A percentile compares a stretch with the other conserved stretches of the same genome.
Conservation (phyloP, 768 basidiomycete genomes). For the Rhodotorula paludigena region DNA sequence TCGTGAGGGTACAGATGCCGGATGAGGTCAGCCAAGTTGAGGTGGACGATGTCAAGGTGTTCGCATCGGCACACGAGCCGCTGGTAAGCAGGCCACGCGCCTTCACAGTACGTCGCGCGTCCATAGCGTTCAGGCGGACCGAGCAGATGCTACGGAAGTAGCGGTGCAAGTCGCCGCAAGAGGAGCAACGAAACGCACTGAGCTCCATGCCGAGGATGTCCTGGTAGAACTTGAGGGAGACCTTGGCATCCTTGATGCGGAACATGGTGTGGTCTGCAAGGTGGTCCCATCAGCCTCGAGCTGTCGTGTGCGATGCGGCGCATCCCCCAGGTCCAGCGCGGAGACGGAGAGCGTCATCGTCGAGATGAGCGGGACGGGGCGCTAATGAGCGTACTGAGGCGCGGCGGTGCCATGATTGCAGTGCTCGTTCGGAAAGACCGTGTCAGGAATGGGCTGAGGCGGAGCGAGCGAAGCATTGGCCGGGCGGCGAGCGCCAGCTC, state of each 20-base stretch:
- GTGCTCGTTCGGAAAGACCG: background rate
- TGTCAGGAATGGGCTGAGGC: background rate
- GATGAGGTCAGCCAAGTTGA: background rate
- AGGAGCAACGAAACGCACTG: background rate
- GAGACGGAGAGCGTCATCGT: no score
- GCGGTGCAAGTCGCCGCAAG: background rate
- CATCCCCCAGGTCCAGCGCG: no score
- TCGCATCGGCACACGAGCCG: no score
- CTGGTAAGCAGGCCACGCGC: no score
- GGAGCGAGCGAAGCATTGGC: background rate
- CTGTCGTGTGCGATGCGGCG: no score
- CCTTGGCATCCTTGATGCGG: slow-evolving; percentile 76
- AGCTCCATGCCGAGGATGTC: slow-evolving; percentile 37
- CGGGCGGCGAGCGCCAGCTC: no score
- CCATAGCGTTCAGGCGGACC: no score
- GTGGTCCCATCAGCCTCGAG: no score
- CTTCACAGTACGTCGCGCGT: no score
- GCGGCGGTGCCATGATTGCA: background rate
- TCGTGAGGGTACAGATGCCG: no score
- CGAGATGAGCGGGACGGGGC: background rate
- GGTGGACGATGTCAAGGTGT: no score
- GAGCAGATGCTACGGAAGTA: no score
- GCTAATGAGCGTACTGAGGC: background rate
- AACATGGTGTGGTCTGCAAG: slow-evolving; percentile 64
- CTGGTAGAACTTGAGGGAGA: slow-evolving; percentile 8